A percentile compares a stretch with the other conserved stretches of the same genome.
phyloP scores from a whole-genome alignment of 1,284 basidiomycete genomes.

The Naganishia cerealis region DNA sequence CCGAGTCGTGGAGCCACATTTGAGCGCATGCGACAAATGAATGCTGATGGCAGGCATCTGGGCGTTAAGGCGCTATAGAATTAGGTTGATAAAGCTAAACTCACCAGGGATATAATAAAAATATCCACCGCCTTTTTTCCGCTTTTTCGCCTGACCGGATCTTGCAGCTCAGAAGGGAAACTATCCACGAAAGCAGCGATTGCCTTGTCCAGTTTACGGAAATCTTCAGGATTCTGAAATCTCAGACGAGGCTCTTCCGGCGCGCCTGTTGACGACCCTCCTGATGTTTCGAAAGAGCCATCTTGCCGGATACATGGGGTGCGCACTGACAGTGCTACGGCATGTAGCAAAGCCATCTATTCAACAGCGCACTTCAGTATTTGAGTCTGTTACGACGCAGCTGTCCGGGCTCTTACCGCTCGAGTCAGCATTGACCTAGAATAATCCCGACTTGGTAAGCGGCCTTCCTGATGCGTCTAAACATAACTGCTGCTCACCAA shows the following conservation, averaged over 20 bases:
- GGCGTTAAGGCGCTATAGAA: background rate
- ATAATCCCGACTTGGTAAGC: background rate
- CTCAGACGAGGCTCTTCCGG: slow-evolving; percentile 16
- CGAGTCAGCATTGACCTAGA: slow-evolving; percentile 17
- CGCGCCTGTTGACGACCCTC: background rate
- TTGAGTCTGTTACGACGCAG: background rate
- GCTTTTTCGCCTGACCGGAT: slow-evolving; percentile 21
- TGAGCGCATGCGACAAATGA: slow-evolving; percentile 21
- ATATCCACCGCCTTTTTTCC: slow-evolving; percentile 15
- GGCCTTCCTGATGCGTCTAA: background rate
- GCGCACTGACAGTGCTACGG: slow-evolving; percentile 11
- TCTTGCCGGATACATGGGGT: slow-evolving; percentile 9
- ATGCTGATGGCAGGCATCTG: slow-evolving; percentile 1
- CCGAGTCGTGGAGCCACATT: slow-evolving; percentile 32
- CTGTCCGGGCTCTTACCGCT: background rate
- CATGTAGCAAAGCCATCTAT: slow-evolving; percentile 20
- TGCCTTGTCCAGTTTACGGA: slow-evolving; percentile 23
- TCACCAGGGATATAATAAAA: slow-evolving; percentile 21
- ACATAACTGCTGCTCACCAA: slow-evolving; percentile 6
- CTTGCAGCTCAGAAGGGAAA: slow-evolving; percentile 27
- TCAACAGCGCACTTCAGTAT: background rate
- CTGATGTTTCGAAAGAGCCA: slow-evolving; percentile 12
- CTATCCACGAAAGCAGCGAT: slow-evolving; percentile 25
- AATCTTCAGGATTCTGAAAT: slow-evolving; percentile 18
- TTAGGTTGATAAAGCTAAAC: background rate